Percentiles rank a stretch among this genome's conserved stretches.
Evolutionary conservation across 2,329 filamentous ascomycete genomes (phyloP).

Genomic region (Chrysosporium queenslandicum): DNA sequence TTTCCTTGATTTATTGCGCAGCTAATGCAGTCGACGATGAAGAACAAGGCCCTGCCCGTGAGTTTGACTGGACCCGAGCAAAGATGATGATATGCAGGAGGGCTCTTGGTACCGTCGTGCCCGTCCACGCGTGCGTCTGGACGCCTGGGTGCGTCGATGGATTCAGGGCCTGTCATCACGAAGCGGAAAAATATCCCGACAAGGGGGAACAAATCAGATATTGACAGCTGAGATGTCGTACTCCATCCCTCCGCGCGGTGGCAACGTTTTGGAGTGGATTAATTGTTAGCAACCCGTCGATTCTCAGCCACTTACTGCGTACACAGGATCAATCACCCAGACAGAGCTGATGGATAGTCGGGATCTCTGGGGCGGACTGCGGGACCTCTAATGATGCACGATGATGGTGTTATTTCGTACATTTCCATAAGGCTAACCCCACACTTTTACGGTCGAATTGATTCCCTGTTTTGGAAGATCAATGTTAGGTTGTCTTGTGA

Average conservation of each 20-base stretch:
- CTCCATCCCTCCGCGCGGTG: not conserved
- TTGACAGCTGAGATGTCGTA: not conserved
- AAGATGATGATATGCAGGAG: slow-evolving; percentile 1
- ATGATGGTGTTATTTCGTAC: not conserved
- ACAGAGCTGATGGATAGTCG: not conserved
- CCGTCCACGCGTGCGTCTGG: not conserved
- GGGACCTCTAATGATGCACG: slow-evolving; percentile 1
- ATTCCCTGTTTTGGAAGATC: not conserved
- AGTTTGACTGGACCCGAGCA: not conserved
- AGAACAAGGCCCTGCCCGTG: not conserved
- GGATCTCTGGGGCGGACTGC: not conserved
- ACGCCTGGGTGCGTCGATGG: not conserved
- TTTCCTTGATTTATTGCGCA: slow-evolving; percentile 5
- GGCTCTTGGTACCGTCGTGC: not conserved
- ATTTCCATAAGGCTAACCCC: slow-evolving; percentile 10
- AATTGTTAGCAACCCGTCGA: not conserved
- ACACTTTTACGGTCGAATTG: slow-evolving; percentile 6
- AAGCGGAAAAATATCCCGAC: not conserved
- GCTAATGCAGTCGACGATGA: not conserved
- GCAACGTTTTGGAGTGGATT: slow-evolving; percentile 1
- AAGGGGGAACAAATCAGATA: not conserved
- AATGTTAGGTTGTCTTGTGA: not conserved
- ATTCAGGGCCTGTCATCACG: not conserved
- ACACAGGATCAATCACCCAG: not conserved
- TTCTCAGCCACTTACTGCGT: slow-evolving; percentile 6